Base-by-base conservation (phyloP, 176 grass and related monocot genomes). In the Olyra latifolia region DNA sequence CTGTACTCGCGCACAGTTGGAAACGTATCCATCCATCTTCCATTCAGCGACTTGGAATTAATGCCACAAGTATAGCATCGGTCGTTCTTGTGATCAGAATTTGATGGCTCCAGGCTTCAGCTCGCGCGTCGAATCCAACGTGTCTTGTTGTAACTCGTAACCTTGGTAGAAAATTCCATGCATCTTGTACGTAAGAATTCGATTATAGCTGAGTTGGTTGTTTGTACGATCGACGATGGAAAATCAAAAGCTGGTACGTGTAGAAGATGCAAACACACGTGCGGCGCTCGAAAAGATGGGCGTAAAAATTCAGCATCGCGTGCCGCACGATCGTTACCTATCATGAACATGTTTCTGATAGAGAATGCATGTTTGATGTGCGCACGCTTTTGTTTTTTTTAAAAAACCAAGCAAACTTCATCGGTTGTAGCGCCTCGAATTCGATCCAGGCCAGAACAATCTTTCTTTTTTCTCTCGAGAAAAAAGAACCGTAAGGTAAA, bases 1-100 rank as follows among this genome's bases (percentile, higher is more conserved):
- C 9, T 87, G 84, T 87, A 87, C 70, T 80, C 48, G 56, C 16
- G 12, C 77, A 57, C 41, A 61, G 50, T 17, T 61, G 67, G 70
- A 49, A 67, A 79, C 66, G 25, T 41, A 66, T 72, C 38, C 66
- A 66, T 72, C 38, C 66, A 5, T 30, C 10, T 53, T 54, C 7
- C 23, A 53, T 63, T 49, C 56, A 85, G 30, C 65, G 32, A 1
- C 32, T 35, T 35, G 32, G 32, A 35, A 35, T 35, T 35, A 35
- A 35, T 35, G 32, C 32, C 32, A 35, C 32, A 1, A 35, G 32
- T 41, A 17, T 25, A 55, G 5, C 30, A 19, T 41, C n/a, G 5
- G 12, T 41, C n/a, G 5, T 6, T 67, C 47, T 4, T 8, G 19
- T 16, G 66, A n/a, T 22, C 23, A 46, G 50, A 45, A 69, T 45